Evolutionary conservation across 352 stramenopile species (phyloP), one percentile per base, ranked within the genome.

Genomic region (Phytopythium helicoides): DNA sequence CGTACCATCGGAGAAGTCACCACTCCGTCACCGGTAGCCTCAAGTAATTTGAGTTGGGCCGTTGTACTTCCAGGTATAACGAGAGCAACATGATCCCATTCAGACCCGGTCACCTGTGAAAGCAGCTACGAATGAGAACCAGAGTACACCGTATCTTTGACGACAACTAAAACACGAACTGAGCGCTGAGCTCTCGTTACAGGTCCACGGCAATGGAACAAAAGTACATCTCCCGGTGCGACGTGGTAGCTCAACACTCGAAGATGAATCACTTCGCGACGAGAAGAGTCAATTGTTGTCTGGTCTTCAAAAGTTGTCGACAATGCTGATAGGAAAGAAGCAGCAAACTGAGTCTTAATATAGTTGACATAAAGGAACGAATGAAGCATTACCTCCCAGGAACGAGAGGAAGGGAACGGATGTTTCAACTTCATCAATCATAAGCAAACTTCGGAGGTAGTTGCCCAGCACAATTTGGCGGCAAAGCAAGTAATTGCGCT

Each of bases 61-160:
- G 49, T 51, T 16, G 54, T 56, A 21, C 53, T 18, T 10, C 60
- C 50, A 23, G 60, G 66, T 18, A 87, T 68, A 28, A 89, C 69
- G 5, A 89, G 41, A 0, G 60, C 78, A 9, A 87, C 67, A 42
- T 89, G 78, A 33, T 89, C 78, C 78, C 78, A 89, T 61, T 89
- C 71, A 0, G 78, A 75, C 15, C 73, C 62, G 7, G 78, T 88
- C 47, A 82, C 54, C 72, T 82, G 40, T 8, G 36, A 36, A 34
- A 40, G 1, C 12, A 52, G 23, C 28, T 36, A 1, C 25, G 2
- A n/a, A 47, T 41, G 38, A 35, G 6, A 26, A 2, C 26, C 22
- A 26, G 19, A 36, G 14, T 4, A 19, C 21, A 40, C 42, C 2
- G 10, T 12, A 12, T 54, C n/a, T 14, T 35, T 19, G n/a, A 6